Base-by-base conservation (phyloP, 306 rosid species). In the Boehmeria nivea region DNA sequence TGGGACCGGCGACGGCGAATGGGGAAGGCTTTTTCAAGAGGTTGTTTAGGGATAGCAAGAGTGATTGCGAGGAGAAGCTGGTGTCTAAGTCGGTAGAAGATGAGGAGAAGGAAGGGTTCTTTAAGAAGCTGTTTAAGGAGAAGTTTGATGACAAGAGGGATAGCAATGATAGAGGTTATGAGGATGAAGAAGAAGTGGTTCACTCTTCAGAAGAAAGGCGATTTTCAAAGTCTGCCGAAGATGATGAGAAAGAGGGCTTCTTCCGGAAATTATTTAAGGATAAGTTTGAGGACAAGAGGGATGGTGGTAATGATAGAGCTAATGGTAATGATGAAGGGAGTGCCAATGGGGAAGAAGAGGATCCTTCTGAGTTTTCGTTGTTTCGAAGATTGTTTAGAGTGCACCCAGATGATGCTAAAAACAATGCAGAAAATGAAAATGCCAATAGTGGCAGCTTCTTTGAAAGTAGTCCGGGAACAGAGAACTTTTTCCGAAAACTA, bases 381-480 rank as follows among this genome's bases (percentile, higher is more conserved):
- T 76, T 90, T 64, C 87, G 83, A 44, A 80, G 77, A 72, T 62
- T 84, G 68, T 90, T 90, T 57, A 94, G 99, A 19, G 93, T 87
- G 75, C 96, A 87, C 69, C 95, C 96, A 10, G 95, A 84, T 62
- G 96, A 87, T 54, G 77, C 72, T 48, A 84, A 90, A 78, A 63
- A 64, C 64, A 70, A 60, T 59, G 73, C 60, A 36, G 54, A 77
- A 62, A 80, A 60, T 81, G 96, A 81, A 64, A 80, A 20, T 31
- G 36, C 36, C 55, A 77, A 14, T 55, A 78, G 57, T 8, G 65
- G 86, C 58, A 72, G 73, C 54, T 57, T 72, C 67, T 50, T 64
- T 68, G 95, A 87, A 75, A 83, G 87, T 73, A 91, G 96, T 73
- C 95, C 93, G 23, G 95, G 93, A 28, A 78, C 96, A 14, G 96